Percentiles rank a stretch among this genome's conserved stretches.
These are phyloP conservation scores for Xanthoconium purpureum DNA, from an alignment of 768 basidiomycete genomes.

Conservation along the genomic window DNA sequence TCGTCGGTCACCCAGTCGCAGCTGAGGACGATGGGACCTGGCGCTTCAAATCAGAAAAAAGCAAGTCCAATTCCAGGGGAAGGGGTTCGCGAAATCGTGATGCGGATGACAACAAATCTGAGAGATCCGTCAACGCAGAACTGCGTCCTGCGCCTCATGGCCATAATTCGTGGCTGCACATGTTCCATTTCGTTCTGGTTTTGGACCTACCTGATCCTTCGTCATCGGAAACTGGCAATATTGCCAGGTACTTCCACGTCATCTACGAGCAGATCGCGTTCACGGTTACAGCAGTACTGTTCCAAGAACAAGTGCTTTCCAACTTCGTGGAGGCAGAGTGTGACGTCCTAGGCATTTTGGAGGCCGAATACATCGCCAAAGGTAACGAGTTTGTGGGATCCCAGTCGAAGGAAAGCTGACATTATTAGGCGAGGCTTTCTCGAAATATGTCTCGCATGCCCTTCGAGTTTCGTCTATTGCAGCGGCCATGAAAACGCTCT, in stretches of 20 bases:
- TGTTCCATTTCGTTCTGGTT: conserved; percentile 84
- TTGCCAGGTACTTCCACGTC: conserved; percentile 77
- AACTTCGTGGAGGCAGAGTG: conserved; percentile 86
- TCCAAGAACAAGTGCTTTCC: conserved; percentile 83
- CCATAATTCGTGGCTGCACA: conserved; percentile 56
- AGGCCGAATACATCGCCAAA: conserved; percentile 66
- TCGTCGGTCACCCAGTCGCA: conserved; percentile 93
- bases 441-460: conserved; percentile 53
- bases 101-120: conserved; percentile 33
- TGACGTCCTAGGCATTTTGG: conserved; percentile 62
- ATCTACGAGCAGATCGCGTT: conserved; percentile 89
- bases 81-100: conserved; percentile 50
- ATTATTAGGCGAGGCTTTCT: conserved; percentile 55
- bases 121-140: conserved; percentile 37
- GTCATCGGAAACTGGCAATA: conserved; percentile 73
- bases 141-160: conserved; percentile 20
- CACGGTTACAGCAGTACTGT: conserved; percentile 87
- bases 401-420: conserved; percentile 5
- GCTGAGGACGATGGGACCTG: conserved; percentile 69
- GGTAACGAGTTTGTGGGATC: conserved; percentile 47
- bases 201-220: conserved; percentile 89
- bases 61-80: conserved; percentile 49
- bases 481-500: conserved; percentile 74
- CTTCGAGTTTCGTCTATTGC: conserved; percentile 70
- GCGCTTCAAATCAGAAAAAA: conserved; percentile 67